These are phyloP conservation scores for Hibiscus tridactylites DNA, from an alignment of 345 rosid species.

Conservation along the genomic window DNA sequence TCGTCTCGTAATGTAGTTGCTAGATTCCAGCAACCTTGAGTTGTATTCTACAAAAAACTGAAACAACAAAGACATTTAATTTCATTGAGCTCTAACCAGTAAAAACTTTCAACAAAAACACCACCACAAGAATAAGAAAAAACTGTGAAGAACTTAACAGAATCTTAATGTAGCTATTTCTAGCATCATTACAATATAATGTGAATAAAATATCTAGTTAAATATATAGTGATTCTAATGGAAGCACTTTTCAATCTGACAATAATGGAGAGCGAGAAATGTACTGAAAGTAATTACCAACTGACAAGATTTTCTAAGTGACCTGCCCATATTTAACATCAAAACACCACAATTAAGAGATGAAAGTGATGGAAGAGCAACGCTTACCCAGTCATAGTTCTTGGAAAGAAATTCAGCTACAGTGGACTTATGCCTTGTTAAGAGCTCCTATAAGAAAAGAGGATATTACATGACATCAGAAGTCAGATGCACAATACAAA, in stretches of 20 bases:
- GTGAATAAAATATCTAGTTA: constrained; percentile 3
- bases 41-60: constrained; percentile 87
- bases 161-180: background rate
- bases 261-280: background rate
- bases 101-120: background rate
- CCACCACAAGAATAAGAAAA: background rate
- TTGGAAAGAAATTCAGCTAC: constrained; percentile 88
- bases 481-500: background rate
- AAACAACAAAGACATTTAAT: constrained; percentile 17
- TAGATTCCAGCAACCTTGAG: constrained; percentile 82
- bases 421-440: constrained; percentile 96
- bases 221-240: background rate
- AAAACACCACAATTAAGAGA: background rate
- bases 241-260: background rate
- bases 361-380: background rate
- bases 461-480: constrained; percentile 14
- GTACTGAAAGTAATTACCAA: background rate
- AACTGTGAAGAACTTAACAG: background rate
- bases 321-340: background rate
- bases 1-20: constrained; percentile 88
- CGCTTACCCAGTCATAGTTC: constrained; percentile 91
- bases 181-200: background rate
- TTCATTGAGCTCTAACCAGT: constrained; percentile 9
- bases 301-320: background rate
- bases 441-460: constrained; percentile 54